A percentile compares a stretch with the other conserved stretches of the same genome.
Evolutionary conservation across 2,329 filamentous ascomycete species (phyloP).

Genomic region (Onygenales sp.): DNA sequence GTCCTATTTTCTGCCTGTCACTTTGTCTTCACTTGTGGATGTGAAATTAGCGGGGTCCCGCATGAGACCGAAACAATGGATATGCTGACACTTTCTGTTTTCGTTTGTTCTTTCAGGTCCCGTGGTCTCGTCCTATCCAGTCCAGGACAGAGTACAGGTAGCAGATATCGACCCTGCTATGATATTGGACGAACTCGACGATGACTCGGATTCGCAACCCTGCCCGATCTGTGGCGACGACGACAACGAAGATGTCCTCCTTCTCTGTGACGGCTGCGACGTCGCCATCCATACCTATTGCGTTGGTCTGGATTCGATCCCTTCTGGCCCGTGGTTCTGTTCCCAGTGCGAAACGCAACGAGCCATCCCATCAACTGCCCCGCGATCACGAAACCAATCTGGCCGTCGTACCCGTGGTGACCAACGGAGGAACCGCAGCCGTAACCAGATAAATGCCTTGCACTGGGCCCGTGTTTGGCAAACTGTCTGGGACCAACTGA

Average conservation of each 20-base stretch:
- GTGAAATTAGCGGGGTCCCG: background rate
- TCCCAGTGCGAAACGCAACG: conserved; percentile 59
- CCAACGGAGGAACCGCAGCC: conserved; percentile 31
- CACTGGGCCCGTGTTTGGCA: conserved; percentile 78
- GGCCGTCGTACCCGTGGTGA: conserved; percentile 39
- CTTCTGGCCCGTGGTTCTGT: conserved; percentile 80
- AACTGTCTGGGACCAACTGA: conserved; percentile 69
- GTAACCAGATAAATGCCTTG: conserved; percentile 38
- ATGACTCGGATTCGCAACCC: conserved; percentile 58
- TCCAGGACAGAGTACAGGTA: conserved; percentile 55
- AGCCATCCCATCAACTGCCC: conserved; percentile 24
- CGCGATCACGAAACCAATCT: conserved; percentile 34
- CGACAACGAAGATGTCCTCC: conserved; percentile 73
- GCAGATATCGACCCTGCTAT: conserved; percentile 73
- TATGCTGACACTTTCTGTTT: background rate
- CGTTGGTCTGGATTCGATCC: conserved; percentile 69
- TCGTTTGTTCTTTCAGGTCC: conserved; percentile 34
- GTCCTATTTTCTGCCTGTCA: conserved; percentile 16
- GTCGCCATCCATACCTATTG: conserved; percentile 87
- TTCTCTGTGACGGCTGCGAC: conserved; percentile 88
- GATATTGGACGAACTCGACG: conserved; percentile 56
- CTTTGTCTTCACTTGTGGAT: background rate
- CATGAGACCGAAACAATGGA: background rate
- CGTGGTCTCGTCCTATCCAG: conserved; percentile 48
- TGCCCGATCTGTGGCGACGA: conserved; percentile 77